These are phyloP conservation scores for Colletotrichum cuscutae DNA, from an alignment of 2,329 filamentous ascomycete genomes.

Conservation along the genomic window DNA sequence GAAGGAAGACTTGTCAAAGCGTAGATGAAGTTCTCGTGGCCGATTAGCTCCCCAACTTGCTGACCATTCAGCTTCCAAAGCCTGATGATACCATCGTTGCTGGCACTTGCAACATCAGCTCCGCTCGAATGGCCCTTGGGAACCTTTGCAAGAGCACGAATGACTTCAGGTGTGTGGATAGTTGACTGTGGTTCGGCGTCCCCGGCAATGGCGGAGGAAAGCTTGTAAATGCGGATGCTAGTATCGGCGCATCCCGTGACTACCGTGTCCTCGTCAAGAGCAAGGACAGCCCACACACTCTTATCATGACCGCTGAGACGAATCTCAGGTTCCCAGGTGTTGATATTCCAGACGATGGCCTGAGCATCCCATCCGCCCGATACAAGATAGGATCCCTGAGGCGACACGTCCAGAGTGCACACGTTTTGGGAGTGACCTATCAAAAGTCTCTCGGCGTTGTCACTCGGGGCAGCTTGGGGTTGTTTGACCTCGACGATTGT, in stretches of 20 bases:
- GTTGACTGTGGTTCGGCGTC: slow-evolving; percentile 63
- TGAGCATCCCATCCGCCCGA: slow-evolving; percentile 96
- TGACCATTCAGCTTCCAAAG: slow-evolving; percentile 86
- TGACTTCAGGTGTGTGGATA: slow-evolving; percentile 79
- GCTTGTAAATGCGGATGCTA: slow-evolving; percentile 84
- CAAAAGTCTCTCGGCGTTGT: slow-evolving; percentile 86
- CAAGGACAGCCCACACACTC: slow-evolving; percentile 92
- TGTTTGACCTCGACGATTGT: slow-evolving; percentile 91
- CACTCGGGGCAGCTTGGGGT: slow-evolving; percentile 71
- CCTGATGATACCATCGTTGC: slow-evolving; percentile 90
- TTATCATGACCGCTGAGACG: slow-evolving; percentile 76
- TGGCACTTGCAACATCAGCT: slow-evolving; percentile 93
- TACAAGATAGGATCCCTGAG: slow-evolving; percentile 78
- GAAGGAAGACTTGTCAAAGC: slow-evolving; percentile 80
- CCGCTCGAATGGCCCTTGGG: slow-evolving; percentile 79
- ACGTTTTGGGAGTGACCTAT: slow-evolving; percentile 90
- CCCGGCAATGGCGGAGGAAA: slow-evolving; percentile 68
- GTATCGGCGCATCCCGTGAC: slow-evolving; percentile 95
- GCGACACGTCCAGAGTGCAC: slow-evolving; percentile 83
- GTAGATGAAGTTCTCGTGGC: slow-evolving; percentile 97
- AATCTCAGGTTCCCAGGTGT: slow-evolving; percentile 82
- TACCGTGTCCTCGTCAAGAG: slow-evolving; percentile 81
- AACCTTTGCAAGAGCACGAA: slow-evolving; percentile 89
- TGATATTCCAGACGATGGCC: slow-evolving; percentile 86
- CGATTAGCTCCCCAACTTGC: slow-evolving; percentile 80